Evolutionary conservation across 495 filamentous ascomycete species (phyloP).

Genomic region (Terfezia boudieri): DNA sequence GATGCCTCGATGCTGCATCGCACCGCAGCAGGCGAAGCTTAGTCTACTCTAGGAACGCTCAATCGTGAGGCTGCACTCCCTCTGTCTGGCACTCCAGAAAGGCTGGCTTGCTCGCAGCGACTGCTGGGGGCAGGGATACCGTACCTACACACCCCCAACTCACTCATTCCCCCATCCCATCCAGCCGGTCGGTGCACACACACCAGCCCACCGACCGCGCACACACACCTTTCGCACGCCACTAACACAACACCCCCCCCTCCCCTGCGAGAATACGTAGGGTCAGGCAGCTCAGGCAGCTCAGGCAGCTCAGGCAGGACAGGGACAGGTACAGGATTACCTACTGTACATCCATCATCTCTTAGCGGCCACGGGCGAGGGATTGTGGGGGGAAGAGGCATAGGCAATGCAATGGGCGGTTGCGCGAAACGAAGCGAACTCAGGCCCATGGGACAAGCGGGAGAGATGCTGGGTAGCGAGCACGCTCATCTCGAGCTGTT

Average conservation of each 20-base stretch:
- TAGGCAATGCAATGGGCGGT: too few relatives aligned
- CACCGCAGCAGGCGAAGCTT: too few relatives aligned
- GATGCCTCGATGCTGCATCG: background rate
- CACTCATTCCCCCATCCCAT: background rate
- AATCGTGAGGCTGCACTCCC: too few relatives aligned
- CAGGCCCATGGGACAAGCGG: background rate
- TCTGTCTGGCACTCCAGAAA: too few relatives aligned
- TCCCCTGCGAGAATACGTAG: background rate
- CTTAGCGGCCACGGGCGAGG: background rate
- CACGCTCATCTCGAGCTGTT: too few relatives aligned
- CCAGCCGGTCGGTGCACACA: background rate
- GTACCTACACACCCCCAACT: background rate
- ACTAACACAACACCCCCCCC: background rate
- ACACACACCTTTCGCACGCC: too few relatives aligned
- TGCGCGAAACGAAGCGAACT: background rate
- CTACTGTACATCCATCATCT: too few relatives aligned
- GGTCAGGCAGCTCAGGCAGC: background rate
- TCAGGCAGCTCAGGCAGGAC: background rate
- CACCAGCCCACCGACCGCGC: background rate
- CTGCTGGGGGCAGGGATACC: background rate
- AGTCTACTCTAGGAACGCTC: too few relatives aligned
- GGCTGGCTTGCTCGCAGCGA: background rate
- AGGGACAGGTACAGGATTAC: background rate
- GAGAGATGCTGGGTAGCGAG: background rate
- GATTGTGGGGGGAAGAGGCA: background rate